Conservation (phyloP, 169 alveolate species). For the Besnoitia besnoiti region DNA sequence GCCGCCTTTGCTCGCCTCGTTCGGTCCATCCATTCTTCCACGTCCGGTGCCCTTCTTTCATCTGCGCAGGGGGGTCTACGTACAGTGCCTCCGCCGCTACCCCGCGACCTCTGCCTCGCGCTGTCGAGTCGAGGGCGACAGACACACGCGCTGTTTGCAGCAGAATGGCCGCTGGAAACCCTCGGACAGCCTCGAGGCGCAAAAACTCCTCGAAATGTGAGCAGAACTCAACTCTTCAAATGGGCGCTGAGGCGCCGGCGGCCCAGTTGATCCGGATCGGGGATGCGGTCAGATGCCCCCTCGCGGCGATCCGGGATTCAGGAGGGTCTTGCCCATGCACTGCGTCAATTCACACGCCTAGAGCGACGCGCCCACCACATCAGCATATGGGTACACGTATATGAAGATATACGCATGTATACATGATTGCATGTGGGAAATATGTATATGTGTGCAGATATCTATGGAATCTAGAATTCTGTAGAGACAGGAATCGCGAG, state of each 20-base stretch:
- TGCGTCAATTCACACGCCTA: too few relatives aligned
- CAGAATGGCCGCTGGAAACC: slow-evolving; percentile 13
- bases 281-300: too few relatives aligned
- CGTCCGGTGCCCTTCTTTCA: not conserved
- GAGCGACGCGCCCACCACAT: too few relatives aligned
- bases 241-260: too few relatives aligned
- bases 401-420: not conserved
- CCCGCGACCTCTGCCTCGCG: not conserved
- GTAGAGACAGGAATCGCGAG: not conserved
- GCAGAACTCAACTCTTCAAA: too few relatives aligned
- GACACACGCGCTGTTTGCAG: slow-evolving; percentile 30
- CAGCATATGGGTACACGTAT: not conserved
- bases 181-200: slow-evolving; percentile 16
- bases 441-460: too few relatives aligned
- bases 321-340: too few relatives aligned
- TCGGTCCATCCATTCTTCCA: too few relatives aligned
- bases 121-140: not conserved
- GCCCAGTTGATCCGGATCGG: too few relatives aligned
- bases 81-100: slow-evolving; percentile 46
- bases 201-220: slow-evolving; percentile 13
- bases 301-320: too few relatives aligned
- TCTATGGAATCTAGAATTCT: too few relatives aligned
- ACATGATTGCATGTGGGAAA: not conserved
- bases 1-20: too few relatives aligned
- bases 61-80: slow-evolving; percentile 10